Evolutionary conservation across 352 stramenopile genomes (phyloP), one percentile per base, ranked within the genome.

Genomic region (Phytophthora capsici): DNA sequence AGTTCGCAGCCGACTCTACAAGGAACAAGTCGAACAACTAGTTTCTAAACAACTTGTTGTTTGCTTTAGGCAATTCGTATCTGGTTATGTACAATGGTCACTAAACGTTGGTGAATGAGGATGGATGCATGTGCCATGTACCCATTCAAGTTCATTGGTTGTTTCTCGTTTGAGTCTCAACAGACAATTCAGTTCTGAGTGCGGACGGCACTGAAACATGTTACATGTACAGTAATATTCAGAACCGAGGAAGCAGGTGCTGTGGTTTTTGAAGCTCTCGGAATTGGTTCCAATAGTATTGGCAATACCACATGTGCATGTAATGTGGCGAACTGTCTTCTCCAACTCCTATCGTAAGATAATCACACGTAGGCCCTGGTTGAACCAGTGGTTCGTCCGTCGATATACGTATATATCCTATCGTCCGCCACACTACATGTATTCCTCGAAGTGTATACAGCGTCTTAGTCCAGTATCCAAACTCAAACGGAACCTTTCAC

Each of bases 311-410:
- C n/a, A n/a, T n/a, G n/a, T n/a, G n/a, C n/a, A n/a, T n/a, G n/a
- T n/a, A 38, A 25, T 44, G 47, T 34, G 8, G 3, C 17, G 58
- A 65, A 62, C 40, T 66, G 30, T 61, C 48, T 54, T 56, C 59
- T 56, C 23, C 19, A 46, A 34, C 17, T 53, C 51, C 53, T 28
- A 66, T 62, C 63, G 55, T 66, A 56, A 60, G 55, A 61, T 71
- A n/a, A n/a, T n/a, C n/a, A n/a, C n/a, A n/a, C n/a, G n/a, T n/a
- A n/a, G n/a, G n/a, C n/a, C n/a, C n/a, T n/a, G n/a, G n/a, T n/a
- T n/a, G n/a, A n/a, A n/a, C n/a, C n/a, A n/a, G n/a, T n/a, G n/a
- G n/a, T n/a, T n/a, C n/a, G n/a, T n/a, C n/a, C n/a, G n/a, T 6
- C 36, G 22, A 20, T 19, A 14, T 20, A 22, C 54, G n/a, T n/a